Base-by-base conservation (phyloP, 1,284 basidiomycete species). In the Cryptococcus sp. region DNA sequence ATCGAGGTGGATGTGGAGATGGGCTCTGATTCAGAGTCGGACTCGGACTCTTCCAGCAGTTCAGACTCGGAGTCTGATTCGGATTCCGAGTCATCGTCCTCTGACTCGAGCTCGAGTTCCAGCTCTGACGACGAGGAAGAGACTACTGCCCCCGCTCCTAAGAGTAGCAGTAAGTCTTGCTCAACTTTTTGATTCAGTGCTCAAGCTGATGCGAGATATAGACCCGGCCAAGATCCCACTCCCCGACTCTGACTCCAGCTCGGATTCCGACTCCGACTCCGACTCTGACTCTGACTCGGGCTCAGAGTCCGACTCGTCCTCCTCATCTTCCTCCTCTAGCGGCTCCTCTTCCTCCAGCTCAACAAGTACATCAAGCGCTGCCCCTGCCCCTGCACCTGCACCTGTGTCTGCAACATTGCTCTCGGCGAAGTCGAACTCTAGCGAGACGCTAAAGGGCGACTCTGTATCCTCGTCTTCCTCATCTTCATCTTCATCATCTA, bases 201-300 rank as follows among this genome's bases (percentile, higher is more conserved):
- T 37, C 2, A 29, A 55, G 48, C 49, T 55, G 41, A 50, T 10
- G n/a, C 52, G 5, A 34, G 43, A 22, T 26, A 23, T 37, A 50
- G 48, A 50, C 19, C 17, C 46, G 51, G 57, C 46, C 15, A 49
- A 45, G 19, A 43, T 59, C 10, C 54, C 58, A 26, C 46, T 55
- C n/a, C 55, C 59, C 25, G 52, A 52, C 41, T 55, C 59, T 45
- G 45, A 47, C 16, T 52, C 52, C 5, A 46, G 20, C 25, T 53
- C 55, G 20, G 55, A 54, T 3, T 56, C 57, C 26, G 56, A 55
- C 23, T 52, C 49, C 45, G 50, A 50, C 38, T 61, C 62, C 19
- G 59, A 60, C 20, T 63, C 64, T 29, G 64, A 59, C 46, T 64
- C 61, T 2, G 65, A 63, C 25, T 66, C 67, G 15, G 61, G 61